phyloP scores from a whole-genome alignment of 768 basidiomycete genomes.

The Dacryopinax primogenitus region DNA sequence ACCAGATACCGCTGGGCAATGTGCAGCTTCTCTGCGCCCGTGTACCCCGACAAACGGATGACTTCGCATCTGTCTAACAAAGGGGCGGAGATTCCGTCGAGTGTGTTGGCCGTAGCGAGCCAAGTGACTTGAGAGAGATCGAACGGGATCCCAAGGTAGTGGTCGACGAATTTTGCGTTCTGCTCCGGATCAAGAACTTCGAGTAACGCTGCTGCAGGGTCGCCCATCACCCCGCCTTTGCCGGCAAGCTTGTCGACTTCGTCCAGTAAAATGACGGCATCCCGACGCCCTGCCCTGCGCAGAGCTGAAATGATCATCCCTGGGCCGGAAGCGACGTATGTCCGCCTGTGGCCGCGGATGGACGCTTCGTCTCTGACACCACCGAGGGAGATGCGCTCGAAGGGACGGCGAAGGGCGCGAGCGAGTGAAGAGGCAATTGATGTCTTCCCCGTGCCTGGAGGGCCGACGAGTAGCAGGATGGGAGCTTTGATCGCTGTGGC shows the following conservation, averaged over 20 bases:
- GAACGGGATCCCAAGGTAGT: constrained; percentile 80
- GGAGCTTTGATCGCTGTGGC: constrained; percentile 42
- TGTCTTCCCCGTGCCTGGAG: constrained; percentile 85
- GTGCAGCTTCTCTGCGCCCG: constrained; percentile 80
- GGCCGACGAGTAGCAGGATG: constrained; percentile 65
- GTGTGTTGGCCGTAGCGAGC: constrained; percentile 82
- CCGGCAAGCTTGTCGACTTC: constrained; percentile 74
- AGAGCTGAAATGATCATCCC: constrained; percentile 78
- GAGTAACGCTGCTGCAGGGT: constrained; percentile 77
- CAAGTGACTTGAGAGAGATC: constrained; percentile 82
- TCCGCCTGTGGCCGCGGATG: constrained; percentile 63
- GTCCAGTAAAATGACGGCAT: constrained; percentile 75
- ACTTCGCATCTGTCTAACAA: constrained; percentile 83
- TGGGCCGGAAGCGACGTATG: constrained; percentile 78
- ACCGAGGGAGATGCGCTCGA: constrained; percentile 83
- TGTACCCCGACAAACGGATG: constrained; percentile 71
- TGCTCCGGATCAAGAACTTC: constrained; percentile 94
- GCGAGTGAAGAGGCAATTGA: constrained; percentile 84
- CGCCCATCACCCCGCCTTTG: constrained; percentile 43
- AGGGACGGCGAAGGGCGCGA: constrained; percentile 65
- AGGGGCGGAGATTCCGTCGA: constrained; percentile 80
- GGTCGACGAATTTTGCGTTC: constrained; percentile 57
- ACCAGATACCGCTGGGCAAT: constrained; percentile 79
- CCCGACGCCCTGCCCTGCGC: constrained; percentile 64
- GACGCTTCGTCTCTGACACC: constrained; percentile 89